Conservation (phyloP, 169 alveolate species). For the Eimeria falciformis region DNA sequence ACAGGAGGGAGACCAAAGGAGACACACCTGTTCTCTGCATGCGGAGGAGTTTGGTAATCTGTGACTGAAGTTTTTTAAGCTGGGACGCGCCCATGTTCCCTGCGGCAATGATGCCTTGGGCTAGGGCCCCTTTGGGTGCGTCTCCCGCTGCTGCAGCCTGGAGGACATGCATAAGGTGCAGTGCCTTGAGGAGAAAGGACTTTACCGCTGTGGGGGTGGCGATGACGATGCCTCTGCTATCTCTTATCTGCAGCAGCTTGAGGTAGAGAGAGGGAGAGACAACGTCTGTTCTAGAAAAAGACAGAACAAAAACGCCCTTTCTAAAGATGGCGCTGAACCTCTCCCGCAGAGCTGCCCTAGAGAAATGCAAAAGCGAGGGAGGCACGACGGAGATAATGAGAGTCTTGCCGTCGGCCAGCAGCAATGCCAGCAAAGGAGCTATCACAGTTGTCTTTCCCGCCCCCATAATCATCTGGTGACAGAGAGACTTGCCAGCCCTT, state of each 20-base stretch:
- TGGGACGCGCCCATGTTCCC: constrained; percentile 63
- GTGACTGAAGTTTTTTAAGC: constrained; percentile 55
- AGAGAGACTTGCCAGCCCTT: constrained; percentile 86
- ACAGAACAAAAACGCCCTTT: constrained; percentile 87
- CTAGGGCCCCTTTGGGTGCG: constrained; percentile 41
- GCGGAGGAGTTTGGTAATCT: constrained; percentile 51
- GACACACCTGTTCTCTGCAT: constrained; percentile 50
- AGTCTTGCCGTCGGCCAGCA: constrained; percentile 87
- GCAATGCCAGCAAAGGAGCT: constrained; percentile 88
- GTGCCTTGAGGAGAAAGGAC: constrained; percentile 89
- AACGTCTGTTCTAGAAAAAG: constrained; percentile 86
- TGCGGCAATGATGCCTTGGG: neutral
- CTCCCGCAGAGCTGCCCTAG: constrained; percentile 88
- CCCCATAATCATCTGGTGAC: constrained; percentile 96
- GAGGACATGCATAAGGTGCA: constrained; percentile 87
- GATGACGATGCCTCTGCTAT: constrained; percentile 89
- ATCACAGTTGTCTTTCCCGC: constrained; percentile 95
- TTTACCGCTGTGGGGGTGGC: constrained; percentile 93
- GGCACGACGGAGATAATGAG: constrained; percentile 87
- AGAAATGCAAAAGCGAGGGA: constrained; percentile 90
- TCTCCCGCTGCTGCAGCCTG: constrained; percentile 80
- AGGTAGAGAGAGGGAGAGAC: constrained; percentile 88
- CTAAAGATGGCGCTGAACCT: constrained; percentile 88
- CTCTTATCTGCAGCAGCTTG: constrained; percentile 90
- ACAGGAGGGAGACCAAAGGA: neutral